Conservation (phyloP, 2,329 filamentous ascomycete genomes). For the Cordyceps cicadae region DNA sequence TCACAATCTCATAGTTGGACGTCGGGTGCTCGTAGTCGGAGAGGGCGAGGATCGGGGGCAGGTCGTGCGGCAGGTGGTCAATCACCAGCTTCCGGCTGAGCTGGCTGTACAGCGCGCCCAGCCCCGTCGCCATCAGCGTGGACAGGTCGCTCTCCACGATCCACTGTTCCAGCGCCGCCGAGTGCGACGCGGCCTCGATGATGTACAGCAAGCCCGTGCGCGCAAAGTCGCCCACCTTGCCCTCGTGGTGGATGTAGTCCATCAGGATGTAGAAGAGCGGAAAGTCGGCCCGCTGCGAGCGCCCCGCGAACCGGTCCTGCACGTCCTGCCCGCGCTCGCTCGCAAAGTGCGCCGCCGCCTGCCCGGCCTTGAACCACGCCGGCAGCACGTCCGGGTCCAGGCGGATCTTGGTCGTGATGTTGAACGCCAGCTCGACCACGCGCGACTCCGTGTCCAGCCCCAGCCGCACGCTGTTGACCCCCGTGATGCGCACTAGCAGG, state of each 20-base stretch:
- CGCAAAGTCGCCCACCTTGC: slow-evolving; percentile 90
- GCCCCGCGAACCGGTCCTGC: slow-evolving; percentile 74
- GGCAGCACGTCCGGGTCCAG: slow-evolving; percentile 78
- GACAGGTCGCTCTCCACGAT: slow-evolving; percentile 94
- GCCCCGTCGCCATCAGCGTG: slow-evolving; percentile 90
- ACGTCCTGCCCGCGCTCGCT: slow-evolving; percentile 40
- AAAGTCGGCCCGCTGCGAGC: slow-evolving; percentile 85
- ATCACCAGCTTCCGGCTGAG: slow-evolving; percentile 73
- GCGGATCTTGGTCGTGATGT: slow-evolving; percentile 91
- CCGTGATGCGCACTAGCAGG: slow-evolving; percentile 70
- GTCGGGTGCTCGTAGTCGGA: slow-evolving; percentile 77
- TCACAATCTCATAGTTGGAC: slow-evolving; percentile 62
- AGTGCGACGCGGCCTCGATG: slow-evolving; percentile 84
- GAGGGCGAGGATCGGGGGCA: slow-evolving; percentile 77
- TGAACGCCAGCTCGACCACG: slow-evolving; percentile 88
- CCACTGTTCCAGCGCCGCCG: slow-evolving; percentile 81
- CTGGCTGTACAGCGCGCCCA: slow-evolving; percentile 67
- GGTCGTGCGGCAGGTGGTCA: slow-evolving; percentile 61
- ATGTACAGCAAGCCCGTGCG: slow-evolving; percentile 90
- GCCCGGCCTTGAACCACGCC: slow-evolving; percentile 76
- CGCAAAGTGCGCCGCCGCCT: slow-evolving; percentile 19
- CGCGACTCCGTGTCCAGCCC: slow-evolving; percentile 76
- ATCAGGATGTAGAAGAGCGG: slow-evolving; percentile 92
- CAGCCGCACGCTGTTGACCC: slow-evolving; percentile 63
- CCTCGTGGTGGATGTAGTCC: slow-evolving; percentile 94